These are phyloP conservation scores for Leishmania amazonensis DNA, from an alignment of 208 protist species.

Conservation along the genomic window DNA sequence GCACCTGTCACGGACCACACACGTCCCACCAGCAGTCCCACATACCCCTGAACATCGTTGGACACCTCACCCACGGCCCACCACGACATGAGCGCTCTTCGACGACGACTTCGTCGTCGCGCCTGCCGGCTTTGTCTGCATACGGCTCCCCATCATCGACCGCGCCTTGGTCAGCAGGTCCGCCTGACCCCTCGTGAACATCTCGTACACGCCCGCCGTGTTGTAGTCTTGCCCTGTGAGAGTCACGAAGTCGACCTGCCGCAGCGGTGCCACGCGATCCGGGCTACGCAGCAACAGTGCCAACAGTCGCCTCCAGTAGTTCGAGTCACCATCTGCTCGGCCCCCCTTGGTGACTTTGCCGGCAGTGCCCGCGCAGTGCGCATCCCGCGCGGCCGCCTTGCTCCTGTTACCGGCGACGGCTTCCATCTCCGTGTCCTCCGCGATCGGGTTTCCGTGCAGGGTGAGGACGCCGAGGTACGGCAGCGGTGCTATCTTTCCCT, in stretches of 20 bases:
- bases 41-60: not conserved
- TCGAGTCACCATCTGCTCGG: conserved; percentile 19
- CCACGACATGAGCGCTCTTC: not conserved
- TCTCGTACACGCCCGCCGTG: conserved; percentile 60
- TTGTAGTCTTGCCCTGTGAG: conserved; percentile 81
- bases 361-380: not conserved
- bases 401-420: not conserved
- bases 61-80: not conserved
- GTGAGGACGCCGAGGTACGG: conserved; percentile 63
- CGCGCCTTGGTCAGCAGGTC: conserved; percentile 47
- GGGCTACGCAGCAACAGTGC: conserved; percentile 56
- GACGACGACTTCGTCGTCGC: not conserved
- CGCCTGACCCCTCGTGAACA: conserved; percentile 60
- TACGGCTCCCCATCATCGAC: conserved; percentile 21
- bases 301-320: conserved; percentile 70
- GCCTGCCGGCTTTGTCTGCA: not conserved
- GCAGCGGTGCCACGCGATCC: conserved; percentile 48
- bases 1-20: not conserved
- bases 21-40: not conserved
- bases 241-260: conserved; percentile 81
- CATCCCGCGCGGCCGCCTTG: not conserved
- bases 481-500: conserved; percentile 61
- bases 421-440: conserved; percentile 35
- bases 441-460: conserved; percentile 86
- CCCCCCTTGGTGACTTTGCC: not conserved